These are phyloP conservation scores for Salvia miltiorrhiza DNA, from an alignment of 257 asterid species.

Conservation along the genomic window DNA sequence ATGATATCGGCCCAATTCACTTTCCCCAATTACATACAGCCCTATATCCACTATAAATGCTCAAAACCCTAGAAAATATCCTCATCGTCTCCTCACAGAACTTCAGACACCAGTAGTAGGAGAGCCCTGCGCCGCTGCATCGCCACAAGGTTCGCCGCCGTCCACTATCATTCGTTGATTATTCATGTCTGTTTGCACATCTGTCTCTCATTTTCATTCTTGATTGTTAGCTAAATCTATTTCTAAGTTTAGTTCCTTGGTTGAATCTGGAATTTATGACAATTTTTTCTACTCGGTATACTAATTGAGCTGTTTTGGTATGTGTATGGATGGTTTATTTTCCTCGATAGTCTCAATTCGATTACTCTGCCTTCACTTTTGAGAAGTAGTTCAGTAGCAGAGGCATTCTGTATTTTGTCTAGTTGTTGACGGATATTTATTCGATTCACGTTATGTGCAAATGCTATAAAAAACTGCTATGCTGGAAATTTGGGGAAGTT, in stretches of 20 bases:
- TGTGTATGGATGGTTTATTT: not conserved
- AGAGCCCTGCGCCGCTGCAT: not conserved
- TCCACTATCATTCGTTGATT: not conserved
- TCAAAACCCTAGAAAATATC: conserved; percentile 10
- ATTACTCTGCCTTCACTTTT: not conserved
- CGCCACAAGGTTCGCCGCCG: conserved; percentile 18
- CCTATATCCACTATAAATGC: not conserved
- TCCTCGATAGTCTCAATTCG: not conserved
- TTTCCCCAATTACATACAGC: not conserved
- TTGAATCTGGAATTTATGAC: not conserved
- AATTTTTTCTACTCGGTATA: too few species aligned
- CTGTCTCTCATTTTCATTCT: not conserved
- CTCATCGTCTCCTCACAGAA: not conserved
- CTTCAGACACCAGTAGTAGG: conserved; percentile 12
- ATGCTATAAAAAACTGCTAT: not conserved
- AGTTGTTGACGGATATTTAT: not conserved
- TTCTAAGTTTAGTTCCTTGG: not conserved
- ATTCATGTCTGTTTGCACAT: not conserved
- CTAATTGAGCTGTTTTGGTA: not conserved
- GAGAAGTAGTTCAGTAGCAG: not conserved
- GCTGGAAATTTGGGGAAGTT: not conserved
- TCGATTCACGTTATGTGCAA: not conserved
- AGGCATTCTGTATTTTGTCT: not conserved
- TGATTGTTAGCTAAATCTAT: not conserved
- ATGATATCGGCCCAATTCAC: not conserved